Evolutionary conservation across 169 alveolate species (phyloP).

Genomic region (Cryptosporidium sp.): DNA sequence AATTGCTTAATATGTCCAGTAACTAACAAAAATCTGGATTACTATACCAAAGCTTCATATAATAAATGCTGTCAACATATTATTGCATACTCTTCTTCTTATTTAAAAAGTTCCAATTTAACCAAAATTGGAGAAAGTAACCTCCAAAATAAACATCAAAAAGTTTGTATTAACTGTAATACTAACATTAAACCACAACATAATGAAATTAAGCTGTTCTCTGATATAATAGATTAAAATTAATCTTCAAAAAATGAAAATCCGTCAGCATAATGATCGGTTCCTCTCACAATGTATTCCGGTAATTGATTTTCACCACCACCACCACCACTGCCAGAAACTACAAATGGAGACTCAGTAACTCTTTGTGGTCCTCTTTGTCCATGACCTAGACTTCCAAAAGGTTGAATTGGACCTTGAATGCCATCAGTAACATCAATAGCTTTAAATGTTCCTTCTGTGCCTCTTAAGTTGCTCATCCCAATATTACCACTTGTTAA

Average conservation of each 20-base stretch:
- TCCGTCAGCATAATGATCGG: slow-evolving; percentile 2
- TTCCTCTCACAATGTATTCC: slow-evolving; percentile 15
- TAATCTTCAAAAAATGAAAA: slow-evolving; percentile 52
- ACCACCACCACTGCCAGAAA: background rate
- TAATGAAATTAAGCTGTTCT: slow-evolving; percentile 29
- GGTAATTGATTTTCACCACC: background rate
- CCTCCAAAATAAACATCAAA: background rate
- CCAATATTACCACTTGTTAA: background rate
- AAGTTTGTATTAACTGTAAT: slow-evolving; percentile 45
- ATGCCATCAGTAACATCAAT: background rate
- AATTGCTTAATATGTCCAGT: slow-evolving; percentile 61
- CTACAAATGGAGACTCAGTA: background rate
- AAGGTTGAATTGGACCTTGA: background rate
- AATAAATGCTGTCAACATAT: slow-evolving; percentile 35
- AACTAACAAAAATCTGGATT: slow-evolving; percentile 52
- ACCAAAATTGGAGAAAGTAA: background rate
- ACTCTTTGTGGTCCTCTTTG: background rate
- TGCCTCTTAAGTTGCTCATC: background rate
- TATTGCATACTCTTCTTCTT: slow-evolving; percentile 13
- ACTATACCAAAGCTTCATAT: slow-evolving; percentile 42
- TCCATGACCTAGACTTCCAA: background rate
- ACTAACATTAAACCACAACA: background rate
- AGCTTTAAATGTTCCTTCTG: background rate
- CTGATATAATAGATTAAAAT: background rate
- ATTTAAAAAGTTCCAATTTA: background rate